Evolutionary conservation across 1,284 basidiomycete species (phyloP).

Genomic region (Trichosporon faecale): DNA sequence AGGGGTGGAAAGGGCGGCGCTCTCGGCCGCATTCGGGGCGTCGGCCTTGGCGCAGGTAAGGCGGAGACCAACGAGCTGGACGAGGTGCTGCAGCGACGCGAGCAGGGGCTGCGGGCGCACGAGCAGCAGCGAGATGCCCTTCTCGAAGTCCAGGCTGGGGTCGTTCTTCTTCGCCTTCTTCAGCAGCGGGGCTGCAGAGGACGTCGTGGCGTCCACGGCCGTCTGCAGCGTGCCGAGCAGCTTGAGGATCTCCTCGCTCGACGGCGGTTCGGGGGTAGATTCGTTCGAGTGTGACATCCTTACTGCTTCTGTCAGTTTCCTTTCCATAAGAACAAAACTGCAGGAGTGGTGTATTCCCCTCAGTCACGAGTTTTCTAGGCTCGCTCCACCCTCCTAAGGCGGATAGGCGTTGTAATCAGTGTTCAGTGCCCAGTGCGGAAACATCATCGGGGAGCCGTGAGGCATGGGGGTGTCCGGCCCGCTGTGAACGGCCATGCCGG

Average conservation of each 20-base stretch:
- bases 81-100: conserved; percentile 82
- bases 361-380: conserved; percentile 57
- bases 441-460: conserved; percentile 36
- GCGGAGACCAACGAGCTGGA: conserved; percentile 65
- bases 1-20: conserved; percentile 26
- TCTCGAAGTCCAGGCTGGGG: conserved; percentile 61
- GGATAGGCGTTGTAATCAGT: conserved; percentile 49
- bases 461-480: neutral
- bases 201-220: conserved; percentile 43
- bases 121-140: conserved; percentile 86
- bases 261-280: conserved; percentile 17
- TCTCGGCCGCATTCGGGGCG: conserved; percentile 20
- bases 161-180: conserved; percentile 43
- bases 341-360: conserved; percentile 25
- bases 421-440: conserved; percentile 54
- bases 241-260: conserved; percentile 36
- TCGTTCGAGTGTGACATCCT: conserved; percentile 16
- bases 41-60: conserved; percentile 20
- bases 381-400: conserved; percentile 51
- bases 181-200: conserved; percentile 40
- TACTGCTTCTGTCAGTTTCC: neutral
- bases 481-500: neutral
- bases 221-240: conserved; percentile 44
- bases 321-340: neutral
- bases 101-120: conserved; percentile 83